Evolutionary conservation across 2,329 filamentous ascomycete genomes (phyloP).

Genomic region (Pezicula carpinea): DNA sequence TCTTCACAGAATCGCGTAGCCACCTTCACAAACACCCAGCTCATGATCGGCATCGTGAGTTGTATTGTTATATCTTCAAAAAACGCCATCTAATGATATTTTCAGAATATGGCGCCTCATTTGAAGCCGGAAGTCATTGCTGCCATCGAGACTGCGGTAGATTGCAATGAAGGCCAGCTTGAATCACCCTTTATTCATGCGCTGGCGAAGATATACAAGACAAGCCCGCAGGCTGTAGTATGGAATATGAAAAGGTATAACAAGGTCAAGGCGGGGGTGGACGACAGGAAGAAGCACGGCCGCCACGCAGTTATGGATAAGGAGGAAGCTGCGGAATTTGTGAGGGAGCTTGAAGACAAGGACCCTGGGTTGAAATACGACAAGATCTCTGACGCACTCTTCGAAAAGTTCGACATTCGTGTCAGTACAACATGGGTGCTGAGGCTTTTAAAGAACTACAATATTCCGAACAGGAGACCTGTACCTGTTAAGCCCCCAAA

Average conservation of each 20-base stretch:
- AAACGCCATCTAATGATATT: too few species aligned
- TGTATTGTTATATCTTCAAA: too few species aligned
- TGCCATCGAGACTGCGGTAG: slow-evolving; percentile 6
- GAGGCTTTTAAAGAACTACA: background rate
- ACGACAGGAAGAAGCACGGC: slow-evolving; percentile 6
- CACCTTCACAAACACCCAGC: too few species aligned
- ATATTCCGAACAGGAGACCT: background rate
- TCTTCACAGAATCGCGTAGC: too few species aligned
- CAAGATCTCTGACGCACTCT: background rate
- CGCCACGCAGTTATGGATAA: slow-evolving; percentile 7
- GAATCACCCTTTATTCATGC: slow-evolving; percentile 9
- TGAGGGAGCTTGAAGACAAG: background rate
- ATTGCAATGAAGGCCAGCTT: slow-evolving; percentile 6
- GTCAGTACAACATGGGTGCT: background rate
- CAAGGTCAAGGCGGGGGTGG: slow-evolving; percentile 6
- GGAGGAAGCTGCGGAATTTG: slow-evolving; percentile 6
- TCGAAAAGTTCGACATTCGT: background rate
- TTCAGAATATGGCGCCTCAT: background rate
- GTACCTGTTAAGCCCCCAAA: background rate
- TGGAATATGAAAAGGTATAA: slow-evolving; percentile 9
- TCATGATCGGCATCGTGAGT: too few species aligned
- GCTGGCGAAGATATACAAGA: slow-evolving; percentile 8
- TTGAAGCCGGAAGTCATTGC: slow-evolving; percentile 4
- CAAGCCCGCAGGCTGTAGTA: slow-evolving; percentile 7
- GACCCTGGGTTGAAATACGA: background rate